Percentiles rank a stretch among this genome's conserved stretches.
phyloP scores from a whole-genome alignment of 352 stramenopile species.

The Phytopythium helicoides region DNA sequence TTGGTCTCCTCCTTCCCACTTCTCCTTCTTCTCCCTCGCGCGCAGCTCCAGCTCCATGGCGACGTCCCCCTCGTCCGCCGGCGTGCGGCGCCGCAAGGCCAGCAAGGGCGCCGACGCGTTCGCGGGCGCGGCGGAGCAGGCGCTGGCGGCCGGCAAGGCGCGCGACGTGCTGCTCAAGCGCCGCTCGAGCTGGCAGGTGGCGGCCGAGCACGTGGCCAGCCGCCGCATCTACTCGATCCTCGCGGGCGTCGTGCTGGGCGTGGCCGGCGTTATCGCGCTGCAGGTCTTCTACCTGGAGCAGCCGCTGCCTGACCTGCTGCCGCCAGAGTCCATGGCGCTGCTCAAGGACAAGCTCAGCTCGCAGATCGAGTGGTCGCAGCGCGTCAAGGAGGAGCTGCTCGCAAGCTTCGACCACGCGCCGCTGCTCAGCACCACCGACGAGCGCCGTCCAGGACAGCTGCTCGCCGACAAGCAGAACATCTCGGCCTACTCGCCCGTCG shows the following conservation, averaged over 20 bases:
- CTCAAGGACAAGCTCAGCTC: conserved; percentile 60
- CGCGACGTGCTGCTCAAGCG: conserved; percentile 6
- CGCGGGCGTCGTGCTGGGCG: conserved; percentile 47
- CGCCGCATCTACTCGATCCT: conserved; percentile 77
- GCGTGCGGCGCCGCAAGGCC: conserved; percentile 27
- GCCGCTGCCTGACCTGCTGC: conserved; percentile 39
- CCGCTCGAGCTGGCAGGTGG: conserved; percentile 49
- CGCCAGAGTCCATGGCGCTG: conserved; percentile 42
- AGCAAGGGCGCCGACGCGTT: conserved; percentile 9
- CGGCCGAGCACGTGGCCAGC: conserved; percentile 51
- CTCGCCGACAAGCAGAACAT: conserved; percentile 49
- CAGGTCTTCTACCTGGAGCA: conserved; percentile 51
- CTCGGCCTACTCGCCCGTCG: conserved; percentile 65
- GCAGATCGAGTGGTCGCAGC: conserved; percentile 65
- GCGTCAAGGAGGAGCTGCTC: conserved; percentile 63
- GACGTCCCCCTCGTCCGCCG: background rate
- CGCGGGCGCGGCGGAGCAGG: conserved; percentile 6
- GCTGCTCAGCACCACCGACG: conserved; percentile 21
- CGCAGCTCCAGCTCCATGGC: background rate
- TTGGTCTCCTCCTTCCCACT: background rate
- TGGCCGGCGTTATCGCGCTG: conserved; percentile 46
- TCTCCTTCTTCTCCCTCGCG: background rate
- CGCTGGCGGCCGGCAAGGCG: background rate
- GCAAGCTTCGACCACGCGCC: conserved; percentile 59
- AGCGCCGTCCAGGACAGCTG: conserved; percentile 46